These are phyloP conservation scores for Neurospora tetrasperma DNA, from an alignment of 495 filamentous ascomycete genomes.

Conservation along the genomic window DNA sequence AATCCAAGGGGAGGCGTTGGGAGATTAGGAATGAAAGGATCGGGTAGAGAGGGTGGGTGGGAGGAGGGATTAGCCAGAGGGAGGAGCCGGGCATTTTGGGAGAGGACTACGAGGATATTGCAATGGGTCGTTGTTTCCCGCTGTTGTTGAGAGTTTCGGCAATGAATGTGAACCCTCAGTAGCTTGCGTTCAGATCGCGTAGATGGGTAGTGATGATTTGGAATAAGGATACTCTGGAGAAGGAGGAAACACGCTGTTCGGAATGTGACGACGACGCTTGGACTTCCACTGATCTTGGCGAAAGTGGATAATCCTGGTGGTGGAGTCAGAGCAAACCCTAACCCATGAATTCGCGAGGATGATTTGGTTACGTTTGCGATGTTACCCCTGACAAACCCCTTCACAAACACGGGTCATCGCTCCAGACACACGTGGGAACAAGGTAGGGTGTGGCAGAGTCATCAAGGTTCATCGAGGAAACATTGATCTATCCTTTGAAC, in stretches of 20 bases:
- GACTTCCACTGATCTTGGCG: neutral
- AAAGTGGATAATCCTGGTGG: neutral
- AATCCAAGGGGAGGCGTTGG: constrained; percentile 12
- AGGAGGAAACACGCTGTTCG: neutral
- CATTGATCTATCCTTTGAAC: neutral
- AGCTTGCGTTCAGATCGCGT: neutral
- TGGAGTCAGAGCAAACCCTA: neutral
- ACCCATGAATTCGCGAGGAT: neutral
- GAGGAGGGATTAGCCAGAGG: constrained; percentile 24
- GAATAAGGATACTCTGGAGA: neutral
- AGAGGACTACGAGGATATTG: neutral
- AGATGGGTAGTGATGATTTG: neutral
- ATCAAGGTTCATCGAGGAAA: neutral
- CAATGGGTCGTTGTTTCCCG: neutral
- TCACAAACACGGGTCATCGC: neutral
- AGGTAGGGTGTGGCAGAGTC: neutral
- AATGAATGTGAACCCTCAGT: neutral
- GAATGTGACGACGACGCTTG: neutral
- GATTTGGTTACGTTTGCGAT: neutral
- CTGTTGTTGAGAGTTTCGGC: neutral
- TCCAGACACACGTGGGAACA: neutral
- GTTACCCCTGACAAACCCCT: neutral
- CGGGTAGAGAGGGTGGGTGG: constrained; percentile 13
- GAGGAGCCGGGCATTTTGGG: constrained; percentile 20
- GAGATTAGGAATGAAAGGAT: constrained; percentile 17